Conservation (phyloP, 805 yeast genomes). For the Cyberlindnera petersonii region DNA sequence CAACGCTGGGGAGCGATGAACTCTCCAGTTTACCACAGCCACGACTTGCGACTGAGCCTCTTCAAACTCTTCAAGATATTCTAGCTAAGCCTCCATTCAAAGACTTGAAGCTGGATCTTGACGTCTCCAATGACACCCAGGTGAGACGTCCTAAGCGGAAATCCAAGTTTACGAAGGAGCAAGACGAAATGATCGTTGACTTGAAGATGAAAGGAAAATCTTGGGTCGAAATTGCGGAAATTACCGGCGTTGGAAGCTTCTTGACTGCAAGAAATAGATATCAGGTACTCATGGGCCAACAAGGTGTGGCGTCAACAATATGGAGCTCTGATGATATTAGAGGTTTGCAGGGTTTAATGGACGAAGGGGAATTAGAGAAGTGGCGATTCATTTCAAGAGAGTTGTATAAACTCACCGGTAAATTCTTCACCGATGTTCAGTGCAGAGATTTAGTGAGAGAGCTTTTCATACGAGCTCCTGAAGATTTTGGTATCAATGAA, state of each 20-base stretch:
- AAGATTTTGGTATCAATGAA: constrained; percentile 51
- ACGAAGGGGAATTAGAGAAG: constrained; percentile 67
- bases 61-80: constrained; percentile 12
- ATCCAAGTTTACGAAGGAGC: constrained; percentile 67
- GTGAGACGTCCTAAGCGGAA: constrained; percentile 53
- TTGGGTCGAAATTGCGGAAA: constrained; percentile 73
- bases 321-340: constrained; percentile 57
- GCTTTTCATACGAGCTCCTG: constrained; percentile 54
- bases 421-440: constrained; percentile 46
- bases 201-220: constrained; percentile 59
- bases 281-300: constrained; percentile 79
- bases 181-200: constrained; percentile 59
- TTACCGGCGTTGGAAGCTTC: constrained; percentile 58
- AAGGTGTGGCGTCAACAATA: constrained; percentile 65
- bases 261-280: constrained; percentile 75
- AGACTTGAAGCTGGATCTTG: constrained; percentile 35
- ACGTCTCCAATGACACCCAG: constrained; percentile 37
- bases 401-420: constrained; percentile 47
- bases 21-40: too few relatives aligned
- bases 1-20: neutral
- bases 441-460: constrained; percentile 51
- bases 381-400: constrained; percentile 65
- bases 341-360: constrained; percentile 49
- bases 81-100: constrained; percentile 21
- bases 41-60: constrained; percentile 4